These are phyloP conservation scores for Hortaea sp. DNA, from an alignment of 2,329 filamentous ascomycete species.

Conservation along the genomic window DNA sequence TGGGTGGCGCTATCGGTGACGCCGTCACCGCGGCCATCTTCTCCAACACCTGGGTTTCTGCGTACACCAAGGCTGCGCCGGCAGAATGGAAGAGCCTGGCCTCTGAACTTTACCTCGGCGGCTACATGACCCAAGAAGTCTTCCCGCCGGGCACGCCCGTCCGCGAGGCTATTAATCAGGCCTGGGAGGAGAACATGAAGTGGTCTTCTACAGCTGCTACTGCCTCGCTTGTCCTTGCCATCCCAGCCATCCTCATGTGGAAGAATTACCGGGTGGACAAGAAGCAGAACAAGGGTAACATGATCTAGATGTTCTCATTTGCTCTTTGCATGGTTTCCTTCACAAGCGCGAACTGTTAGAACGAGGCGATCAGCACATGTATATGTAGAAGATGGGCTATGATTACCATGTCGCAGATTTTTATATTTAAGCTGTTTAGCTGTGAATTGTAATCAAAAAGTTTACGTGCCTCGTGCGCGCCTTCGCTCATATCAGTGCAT, in stretches of 20 bases:
- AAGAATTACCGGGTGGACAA: conserved; percentile 12
- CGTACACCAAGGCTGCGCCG: conserved; percentile 34
- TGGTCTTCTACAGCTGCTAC: conserved; percentile 11
- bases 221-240: conserved; percentile 8
- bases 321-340: too few species aligned
- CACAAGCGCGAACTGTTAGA: too few species aligned
- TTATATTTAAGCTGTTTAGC: too few species aligned
- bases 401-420: too few species aligned
- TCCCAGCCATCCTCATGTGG: conserved; percentile 15
- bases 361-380: too few species aligned
- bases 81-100: conserved; percentile 18
- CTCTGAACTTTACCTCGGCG: conserved; percentile 25
- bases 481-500: too few species aligned
- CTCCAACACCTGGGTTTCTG: conserved; percentile 14
- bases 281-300: conserved; percentile 13
- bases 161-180: conserved; percentile 34
- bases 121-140: conserved; percentile 22
- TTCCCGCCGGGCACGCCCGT: conserved; percentile 33
- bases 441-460: too few species aligned
- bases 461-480: too few species aligned
- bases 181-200: conserved; percentile 27
- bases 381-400: too few species aligned
- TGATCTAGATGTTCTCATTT: conserved; percentile 2
- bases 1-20: conserved; percentile 25
- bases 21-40: conserved; percentile 25